Base-by-base conservation (phyloP, 1,284 basidiomycete genomes). In the Schizophyllum commune region DNA sequence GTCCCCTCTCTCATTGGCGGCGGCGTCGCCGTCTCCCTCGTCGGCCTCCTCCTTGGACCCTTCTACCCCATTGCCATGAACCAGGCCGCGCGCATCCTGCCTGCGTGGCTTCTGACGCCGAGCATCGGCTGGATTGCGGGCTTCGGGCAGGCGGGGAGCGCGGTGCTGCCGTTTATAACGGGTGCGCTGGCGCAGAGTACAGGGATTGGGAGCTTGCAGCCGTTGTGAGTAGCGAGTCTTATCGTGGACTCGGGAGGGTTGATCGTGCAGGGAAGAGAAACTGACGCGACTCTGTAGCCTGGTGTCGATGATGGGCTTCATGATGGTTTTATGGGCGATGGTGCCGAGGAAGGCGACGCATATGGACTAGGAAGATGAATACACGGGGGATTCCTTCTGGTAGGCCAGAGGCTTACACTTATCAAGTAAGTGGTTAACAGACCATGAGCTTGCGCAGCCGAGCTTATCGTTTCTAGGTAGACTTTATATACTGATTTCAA, bases 21-120 rank as follows among this genome's bases (percentile, higher is more conserved):
- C 56, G 65, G 62, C 33, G 22, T 70, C 56, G 60, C 65, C 20
- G 63, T 62, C 13, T 63, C 63, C 55, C 17, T 67, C 22, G 58
- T 65, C n/a, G 86, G 87, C 52, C 57, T 81, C n/a, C 69, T 82
- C 15, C 72, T 83, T 5, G 81, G 81, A 0, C 86, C 86, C 0
- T 83, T 88, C 76, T 89, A 85, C 68, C 86, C 86, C 0, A 84
- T 87, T 61, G 79, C 83, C 17, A 82, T 86, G 75, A 84, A 83
- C 67, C 78, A 83, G 60, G 73, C 83, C 3, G 77, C 79, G 8
- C 74, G 78, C 1, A 74, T 89, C 61, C 71, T 91, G 1, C 87
- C 87, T 4, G 76, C 75, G 6, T 84, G 83, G 77, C 74, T 89
- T 7, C 79, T 88, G 58, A 83, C 82, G 0, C 85, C 79, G 8